Base-by-base conservation (phyloP, 805 yeast species). In the Candida boidinii region DNA sequence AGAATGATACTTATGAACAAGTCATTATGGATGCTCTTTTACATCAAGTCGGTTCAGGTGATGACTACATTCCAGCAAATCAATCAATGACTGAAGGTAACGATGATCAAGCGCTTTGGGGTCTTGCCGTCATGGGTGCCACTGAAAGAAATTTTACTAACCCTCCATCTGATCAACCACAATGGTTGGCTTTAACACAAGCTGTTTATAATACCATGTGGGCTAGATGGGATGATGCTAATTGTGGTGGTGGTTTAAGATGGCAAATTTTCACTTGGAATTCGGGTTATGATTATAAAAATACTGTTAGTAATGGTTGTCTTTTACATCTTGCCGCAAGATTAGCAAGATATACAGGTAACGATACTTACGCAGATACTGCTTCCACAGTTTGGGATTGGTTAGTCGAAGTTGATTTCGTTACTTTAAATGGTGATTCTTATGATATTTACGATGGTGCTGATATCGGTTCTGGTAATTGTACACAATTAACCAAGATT, bases 41-140 rank as follows among this genome's bases (percentile, higher is more conserved):
- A 35, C 70, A 68, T 48, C 95, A 85, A 57, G 73, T 66, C 16
- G 85, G 85, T 41, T 58, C 66, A 9, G 66, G 71, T 49, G 54
- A 68, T 52, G 79, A 82, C 55, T 86, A 79, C 55, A 68, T 84
- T 46, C 95, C 95, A 2, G 57, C 76, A 28, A 85, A 84, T 60
- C 94, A 85, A 54, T 70, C 86, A 9, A 68, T 79, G 7, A 77
- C 92, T 2, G 94, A 85, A 57, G 95, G 95, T 56, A 85, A 85
- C 51, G 95, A 85, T 65, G 95, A 85, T 65, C 95, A 85, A 59
- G 94, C 84, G 0, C 81, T 86, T 51, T 85, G 95, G 95, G 95
- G 94, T 1, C 64, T 86, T 29, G 80, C 92, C 2, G 92, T 67
- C 2, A 77, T 85, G 82, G 75, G 70, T 13, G 95, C 95, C 1